Evolutionary conservation across 169 alveolate genomes (phyloP).

Genomic region (Cryptosporidium sp.): DNA sequence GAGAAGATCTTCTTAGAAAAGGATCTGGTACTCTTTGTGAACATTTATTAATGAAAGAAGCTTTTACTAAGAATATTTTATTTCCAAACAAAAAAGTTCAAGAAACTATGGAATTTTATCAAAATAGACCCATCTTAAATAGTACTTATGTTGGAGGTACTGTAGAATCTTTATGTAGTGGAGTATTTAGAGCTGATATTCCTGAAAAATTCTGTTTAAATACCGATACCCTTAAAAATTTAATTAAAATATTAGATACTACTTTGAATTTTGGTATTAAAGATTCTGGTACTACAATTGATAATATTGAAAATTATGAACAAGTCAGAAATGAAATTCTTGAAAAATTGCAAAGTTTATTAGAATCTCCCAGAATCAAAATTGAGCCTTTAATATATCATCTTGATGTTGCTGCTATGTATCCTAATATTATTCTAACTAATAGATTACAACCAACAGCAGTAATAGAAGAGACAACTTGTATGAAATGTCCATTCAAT

Average conservation of each 20-base stretch:
- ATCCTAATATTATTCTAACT: slow-evolving; percentile 98
- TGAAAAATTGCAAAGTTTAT: slow-evolving; percentile 78
- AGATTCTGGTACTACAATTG: slow-evolving; percentile 78
- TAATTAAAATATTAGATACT: slow-evolving; percentile 87
- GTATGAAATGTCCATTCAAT: slow-evolving; percentile 95
- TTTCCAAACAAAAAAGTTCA: slow-evolving; percentile 96
- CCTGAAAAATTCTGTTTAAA: slow-evolving; percentile 92
- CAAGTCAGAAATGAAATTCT: slow-evolving; percentile 82
- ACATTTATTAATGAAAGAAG: slow-evolving; percentile 97
- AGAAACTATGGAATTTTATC: slow-evolving; percentile 86
- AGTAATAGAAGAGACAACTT: slow-evolving; percentile 91
- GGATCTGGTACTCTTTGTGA: slow-evolving; percentile 99
- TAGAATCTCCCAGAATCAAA: slow-evolving; percentile 75
- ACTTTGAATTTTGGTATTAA: slow-evolving; percentile 86
- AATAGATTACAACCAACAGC: slow-evolving; percentile 99
- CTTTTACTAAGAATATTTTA: slow-evolving; percentile 92
- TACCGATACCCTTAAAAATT: slow-evolving; percentile 87
- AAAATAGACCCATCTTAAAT: slow-evolving; percentile 84
- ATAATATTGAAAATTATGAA: slow-evolving; percentile 85
- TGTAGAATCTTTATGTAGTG: slow-evolving; percentile 96
- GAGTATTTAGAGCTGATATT: slow-evolving; percentile 96
- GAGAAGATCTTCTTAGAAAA: slow-evolving; percentile 97
- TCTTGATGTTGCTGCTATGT: slow-evolving; percentile 99
- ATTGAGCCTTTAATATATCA: slow-evolving; percentile 94
- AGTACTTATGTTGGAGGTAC: slow-evolving; percentile 96